Evolutionary conservation across 2,329 filamentous ascomycete species (phyloP).

Genomic region (Pyrenochaeta sp.): DNA sequence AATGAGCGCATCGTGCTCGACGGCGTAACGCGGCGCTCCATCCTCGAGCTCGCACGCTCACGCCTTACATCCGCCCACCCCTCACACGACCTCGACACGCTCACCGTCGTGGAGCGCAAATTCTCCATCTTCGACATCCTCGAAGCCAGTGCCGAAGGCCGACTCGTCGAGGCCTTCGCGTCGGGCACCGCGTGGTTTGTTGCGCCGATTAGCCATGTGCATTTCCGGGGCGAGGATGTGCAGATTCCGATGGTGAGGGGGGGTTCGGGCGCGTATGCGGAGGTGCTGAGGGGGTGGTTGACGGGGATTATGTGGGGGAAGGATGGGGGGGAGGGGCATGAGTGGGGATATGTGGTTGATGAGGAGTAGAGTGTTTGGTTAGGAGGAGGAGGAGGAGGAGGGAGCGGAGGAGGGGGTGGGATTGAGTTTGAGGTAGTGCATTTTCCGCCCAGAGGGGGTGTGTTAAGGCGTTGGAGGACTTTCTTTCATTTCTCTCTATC

Average conservation of each 20-base stretch:
- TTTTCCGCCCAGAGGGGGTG: too few relatives aligned
- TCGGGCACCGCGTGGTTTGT: constrained; percentile 77
- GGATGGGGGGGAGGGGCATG: constrained; percentile 51
- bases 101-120: constrained; percentile 79
- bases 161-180: constrained; percentile 84
- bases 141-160: constrained; percentile 75
- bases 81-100: constrained; percentile 45
- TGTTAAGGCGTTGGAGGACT: too few relatives aligned
- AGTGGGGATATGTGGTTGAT: constrained; percentile 57
- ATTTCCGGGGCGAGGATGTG: constrained; percentile 55
- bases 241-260: constrained; percentile 52
- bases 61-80: constrained; percentile 57
- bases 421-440: too few relatives aligned
- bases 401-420: too few relatives aligned
- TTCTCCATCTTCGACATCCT: constrained; percentile 83
- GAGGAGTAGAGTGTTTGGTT: constrained; percentile 38
- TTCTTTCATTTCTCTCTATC: too few relatives aligned
- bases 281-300: constrained; percentile 55
- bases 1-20: constrained; percentile 85
- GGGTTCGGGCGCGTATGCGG: constrained; percentile 52
- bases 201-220: constrained; percentile 54
- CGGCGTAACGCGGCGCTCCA: constrained; percentile 83
- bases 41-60: constrained; percentile 74
- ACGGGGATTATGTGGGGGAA: constrained; percentile 59
- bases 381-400: too few relatives aligned